Evolutionary conservation across 140 eudicot genomes (phyloP), one percentile per base, ranked within the genome.

Genomic region (Senecio squalidus): DNA sequence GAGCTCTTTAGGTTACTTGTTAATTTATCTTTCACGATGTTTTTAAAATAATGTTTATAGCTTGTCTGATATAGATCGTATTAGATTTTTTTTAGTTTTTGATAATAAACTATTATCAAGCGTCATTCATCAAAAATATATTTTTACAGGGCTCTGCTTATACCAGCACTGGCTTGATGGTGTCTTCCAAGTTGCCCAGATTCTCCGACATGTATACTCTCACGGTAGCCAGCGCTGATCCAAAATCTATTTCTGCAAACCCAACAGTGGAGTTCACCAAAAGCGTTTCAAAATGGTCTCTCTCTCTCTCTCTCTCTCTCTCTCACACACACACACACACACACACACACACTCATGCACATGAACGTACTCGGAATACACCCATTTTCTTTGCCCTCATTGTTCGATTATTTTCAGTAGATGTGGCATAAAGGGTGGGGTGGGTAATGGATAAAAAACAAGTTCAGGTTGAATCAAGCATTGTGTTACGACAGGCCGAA

Each of bases 171-270:
- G 96, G 96, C 26, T 76, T 91, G 76, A 72, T 76, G 56, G 68
- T 91, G 31, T 86, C 98, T 50, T 91, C 98, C 13, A 91, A 91
- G 81, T 72, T 91, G 46, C 94, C 94, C 44, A 83, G 96, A 74
- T 91, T 86, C 72, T 91, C 98, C 43, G 98, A 91, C 66, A 55
- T 67, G 92, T 86, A 91, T 48, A 83, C 98, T 5, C 85, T 91
- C 52, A 81, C 59, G 33, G 77, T 91, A 76, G 96, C 90, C 29
- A 91, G 89, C 20, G 81, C 81, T 2, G 98, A 91, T 69, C 94
- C 98, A 24, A 58, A 83, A 58, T 86, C 98, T 5, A 81, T 86
- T 34, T 91, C 94, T 57, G 95, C 96, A 60, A 91, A 84, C 47
- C 85, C 95, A 63, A 72, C 86, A 0, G 94, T 91, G 28, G 93